phyloP scores from a whole-genome alignment of 164 flowering plant genomes.

The Platanus orientalis region DNA sequence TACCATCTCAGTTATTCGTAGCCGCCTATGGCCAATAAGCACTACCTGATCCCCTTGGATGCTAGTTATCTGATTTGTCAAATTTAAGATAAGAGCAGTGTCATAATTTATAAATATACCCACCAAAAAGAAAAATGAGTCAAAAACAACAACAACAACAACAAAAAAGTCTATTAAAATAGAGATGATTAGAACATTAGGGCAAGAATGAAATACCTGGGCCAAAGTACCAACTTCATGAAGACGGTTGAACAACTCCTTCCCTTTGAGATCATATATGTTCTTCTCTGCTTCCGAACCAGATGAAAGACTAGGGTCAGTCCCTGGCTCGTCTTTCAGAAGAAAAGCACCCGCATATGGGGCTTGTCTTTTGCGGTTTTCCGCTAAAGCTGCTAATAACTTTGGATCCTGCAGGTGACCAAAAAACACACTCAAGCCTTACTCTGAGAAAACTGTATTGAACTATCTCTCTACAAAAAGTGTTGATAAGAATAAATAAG shows the following conservation, averaged over 20 bases:
- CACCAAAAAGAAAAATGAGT: too few relatives aligned
- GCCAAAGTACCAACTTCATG: constrained; percentile 98
- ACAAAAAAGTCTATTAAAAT: too few relatives aligned
- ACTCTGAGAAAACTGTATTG: not conserved
- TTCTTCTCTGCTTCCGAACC: constrained; percentile 69
- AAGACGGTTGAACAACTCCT: constrained; percentile 77
- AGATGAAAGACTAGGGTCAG: constrained; percentile 44
- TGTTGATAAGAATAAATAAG: not conserved
- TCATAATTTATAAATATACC: too few relatives aligned
- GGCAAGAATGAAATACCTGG: constrained; percentile 45
- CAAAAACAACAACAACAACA: too few relatives aligned
- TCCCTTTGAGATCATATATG: constrained; percentile 66
- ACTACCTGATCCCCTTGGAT: constrained; percentile 91
- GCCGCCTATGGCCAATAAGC: constrained; percentile 87
- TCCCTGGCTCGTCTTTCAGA: constrained; percentile 75
- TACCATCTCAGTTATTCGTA: constrained; percentile 94
- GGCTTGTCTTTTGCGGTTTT: constrained; percentile 75
- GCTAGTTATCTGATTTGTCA: constrained; percentile 61
- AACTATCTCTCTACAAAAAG: not conserved
- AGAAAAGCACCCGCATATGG: constrained; percentile 98
- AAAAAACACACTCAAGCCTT: constrained; percentile 1
- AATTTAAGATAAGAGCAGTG: constrained; percentile 6
- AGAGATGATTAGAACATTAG: too few relatives aligned
- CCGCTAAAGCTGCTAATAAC: constrained; percentile 73
- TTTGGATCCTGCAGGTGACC: constrained; percentile 92